Evolutionary conservation across 176 grass and related monocot genomes (phyloP), one percentile per base, ranked within the genome.

Genomic region (Oryza glaberrima): DNA sequence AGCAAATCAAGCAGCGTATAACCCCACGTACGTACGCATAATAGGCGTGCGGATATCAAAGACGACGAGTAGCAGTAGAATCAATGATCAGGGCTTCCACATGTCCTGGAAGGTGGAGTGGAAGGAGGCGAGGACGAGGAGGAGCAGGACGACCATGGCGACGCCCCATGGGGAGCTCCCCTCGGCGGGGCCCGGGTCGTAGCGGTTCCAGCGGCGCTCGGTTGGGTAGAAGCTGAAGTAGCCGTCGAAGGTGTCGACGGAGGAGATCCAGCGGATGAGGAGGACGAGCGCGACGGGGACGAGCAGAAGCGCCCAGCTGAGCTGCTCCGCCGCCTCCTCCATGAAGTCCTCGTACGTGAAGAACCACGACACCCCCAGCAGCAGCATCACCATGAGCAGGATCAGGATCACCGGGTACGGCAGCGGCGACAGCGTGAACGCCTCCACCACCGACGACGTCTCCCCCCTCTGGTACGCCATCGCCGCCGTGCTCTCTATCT

Each of bases 221-320:
- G 56, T 72, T 19, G 82, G 83, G 75, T 94, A 89, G 66, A 90
- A 88, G 0, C 93, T 83, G 76, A 90, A 71, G 82, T 86, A 80
- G 0, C 94, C 93, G 23, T 98, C 93, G 84, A 95, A 86, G 80
- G 41, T 69, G 0, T 98, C 96, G 45, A 95, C 81, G 68, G 93
- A 95, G 51, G 96, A 98, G 67, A 95, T 69, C 96, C 96, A 98
- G 9, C 80, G 68, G 80, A 98, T 98, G 73, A 95, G 71, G 67
- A 98, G 88, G 14, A 98, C 84, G 81, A 97, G 89, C 11, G 86
- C 65, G 80, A 98, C 45, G 78, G 95, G 95, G 69, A 94, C 58
- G 9, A 2, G 73, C 65, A 98, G 90, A 35, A 95, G 87, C 71
- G 38, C 52, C 93, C 93, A 95, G 85, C 83, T 95, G 58, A 95